phyloP scores from a whole-genome alignment of 176 grass and related monocot species.

The Triticum monococcum region DNA sequence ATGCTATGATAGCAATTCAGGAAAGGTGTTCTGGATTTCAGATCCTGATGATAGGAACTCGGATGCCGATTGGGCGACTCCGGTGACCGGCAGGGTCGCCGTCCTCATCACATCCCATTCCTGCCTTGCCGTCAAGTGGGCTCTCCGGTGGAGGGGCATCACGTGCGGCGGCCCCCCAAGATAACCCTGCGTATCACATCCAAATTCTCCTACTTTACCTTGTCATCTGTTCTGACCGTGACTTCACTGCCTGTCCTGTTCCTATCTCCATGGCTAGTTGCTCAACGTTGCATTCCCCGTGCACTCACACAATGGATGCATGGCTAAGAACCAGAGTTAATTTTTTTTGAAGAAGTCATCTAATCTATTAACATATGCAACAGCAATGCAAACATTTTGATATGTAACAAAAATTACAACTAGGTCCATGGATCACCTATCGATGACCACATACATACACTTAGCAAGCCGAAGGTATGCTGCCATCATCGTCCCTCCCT shows the following conservation, averaged over 20 bases:
- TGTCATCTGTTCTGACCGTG: neutral
- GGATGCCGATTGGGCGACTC: neutral
- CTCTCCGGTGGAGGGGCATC: slow-evolving; percentile 44
- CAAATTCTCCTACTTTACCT: neutral
- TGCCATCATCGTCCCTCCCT: too few relatives aligned
- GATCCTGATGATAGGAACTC: neutral
- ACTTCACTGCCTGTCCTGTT: neutral
- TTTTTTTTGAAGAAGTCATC: too few relatives aligned
- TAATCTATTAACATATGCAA: too few relatives aligned
- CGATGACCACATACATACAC: too few relatives aligned
- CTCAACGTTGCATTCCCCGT: neutral
- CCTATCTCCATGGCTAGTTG: neutral
- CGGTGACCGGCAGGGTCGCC: neutral
- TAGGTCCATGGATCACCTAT: too few relatives aligned
- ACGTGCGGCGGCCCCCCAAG: neutral
- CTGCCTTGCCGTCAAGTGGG: slow-evolving; percentile 27
- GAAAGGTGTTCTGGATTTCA: slow-evolving; percentile 17
- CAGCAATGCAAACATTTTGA: accelerated
- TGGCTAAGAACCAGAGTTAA: neutral
- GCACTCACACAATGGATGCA: neutral
- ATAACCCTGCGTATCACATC: slow-evolving; percentile 36
- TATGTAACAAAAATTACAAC: too few relatives aligned
- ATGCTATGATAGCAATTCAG: neutral
- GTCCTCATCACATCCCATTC: slow-evolving; percentile 20
- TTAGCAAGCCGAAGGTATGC: too few relatives aligned